Conservation (phyloP, 2,329 filamentous ascomycete species). For the Fusarium temperatum region DNA sequence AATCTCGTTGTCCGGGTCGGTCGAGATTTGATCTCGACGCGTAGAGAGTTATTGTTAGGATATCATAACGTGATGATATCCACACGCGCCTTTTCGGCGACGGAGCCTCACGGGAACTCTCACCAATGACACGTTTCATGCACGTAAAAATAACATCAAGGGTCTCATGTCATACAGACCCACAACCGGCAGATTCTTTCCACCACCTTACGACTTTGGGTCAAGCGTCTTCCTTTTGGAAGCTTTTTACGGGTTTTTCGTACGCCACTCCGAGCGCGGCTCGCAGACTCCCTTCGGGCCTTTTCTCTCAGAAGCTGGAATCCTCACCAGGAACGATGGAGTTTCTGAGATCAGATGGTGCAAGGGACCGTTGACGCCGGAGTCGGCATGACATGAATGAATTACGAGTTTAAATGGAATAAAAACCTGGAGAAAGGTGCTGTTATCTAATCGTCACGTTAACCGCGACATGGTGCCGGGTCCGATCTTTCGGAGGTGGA, state of each 20-base stretch:
- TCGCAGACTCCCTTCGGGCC: slow-evolving; percentile 22
- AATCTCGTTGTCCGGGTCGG: slow-evolving; percentile 23
- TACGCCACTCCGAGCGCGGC: slow-evolving; percentile 23
- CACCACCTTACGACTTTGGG: slow-evolving; percentile 17
- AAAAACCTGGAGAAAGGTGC: slow-evolving; percentile 17
- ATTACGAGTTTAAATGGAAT: slow-evolving; percentile 28
- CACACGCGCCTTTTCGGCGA: slow-evolving; percentile 4
- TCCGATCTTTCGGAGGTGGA: slow-evolving; percentile 24
- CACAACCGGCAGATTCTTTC: slow-evolving; percentile 29
- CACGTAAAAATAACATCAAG: slow-evolving; percentile 24
- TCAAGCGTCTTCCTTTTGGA: slow-evolving; percentile 3
- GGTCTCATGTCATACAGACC: slow-evolving; percentile 3
- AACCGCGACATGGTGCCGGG: not conserved
- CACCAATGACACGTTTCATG: slow-evolving; percentile 28
- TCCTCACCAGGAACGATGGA: not conserved
- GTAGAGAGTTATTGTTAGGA: slow-evolving; percentile 30
- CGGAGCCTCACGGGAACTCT: not conserved
- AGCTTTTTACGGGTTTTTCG: slow-evolving; percentile 7
- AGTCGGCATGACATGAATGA: not conserved
- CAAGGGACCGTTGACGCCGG: not conserved
- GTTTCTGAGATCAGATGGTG: not conserved
- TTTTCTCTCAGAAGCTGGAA: not conserved
- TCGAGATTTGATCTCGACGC: not conserved
- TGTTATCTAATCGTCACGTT: slow-evolving; percentile 9
- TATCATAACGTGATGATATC: slow-evolving; percentile 35